phyloP scores from a whole-genome alignment of 139 green algal genomes.

The Chlamydomonas sphaeroides region DNA sequence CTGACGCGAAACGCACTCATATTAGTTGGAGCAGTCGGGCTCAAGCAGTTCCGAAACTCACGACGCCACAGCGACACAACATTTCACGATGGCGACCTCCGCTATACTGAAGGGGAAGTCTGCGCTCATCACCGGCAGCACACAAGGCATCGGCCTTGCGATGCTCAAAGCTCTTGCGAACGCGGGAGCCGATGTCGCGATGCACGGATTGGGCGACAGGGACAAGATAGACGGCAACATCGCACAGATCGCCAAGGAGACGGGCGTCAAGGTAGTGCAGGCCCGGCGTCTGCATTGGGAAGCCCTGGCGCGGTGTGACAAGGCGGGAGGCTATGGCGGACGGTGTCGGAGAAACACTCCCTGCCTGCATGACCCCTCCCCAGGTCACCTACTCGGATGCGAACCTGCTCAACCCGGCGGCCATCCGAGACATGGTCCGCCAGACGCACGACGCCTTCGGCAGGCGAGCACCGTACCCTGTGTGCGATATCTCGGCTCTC shows the following conservation, averaged over 20 bases:
- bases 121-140: constrained; percentile 61
- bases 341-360: too few species aligned
- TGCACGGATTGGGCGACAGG: constrained; percentile 59
- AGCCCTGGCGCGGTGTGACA: too few species aligned
- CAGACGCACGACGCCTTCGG: constrained; percentile 9
- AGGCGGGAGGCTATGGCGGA: too few species aligned
- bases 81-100: too few species aligned
- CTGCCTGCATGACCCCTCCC: too few species aligned
- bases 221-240: constrained; percentile 35
- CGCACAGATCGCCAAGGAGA: constrained; percentile 15
- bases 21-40: background rate
- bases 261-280: constrained; percentile 42
- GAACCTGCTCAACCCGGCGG: constrained; percentile 53
- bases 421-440: constrained; percentile 64
- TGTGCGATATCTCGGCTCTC: too few species aligned
- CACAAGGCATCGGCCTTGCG: constrained; percentile 64
- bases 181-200: constrained; percentile 61
- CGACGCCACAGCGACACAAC: background rate
- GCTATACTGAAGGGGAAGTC: constrained; percentile 59
- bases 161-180: constrained; percentile 57
- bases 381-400: constrained; percentile 35
- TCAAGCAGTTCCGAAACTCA: background rate
- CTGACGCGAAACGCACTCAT: background rate
- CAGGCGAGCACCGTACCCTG: too few species aligned
- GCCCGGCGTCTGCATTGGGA: too few species aligned